Evolutionary conservation across 83 land plant genomes (phyloP).

Genomic region (Picea abies): DNA sequence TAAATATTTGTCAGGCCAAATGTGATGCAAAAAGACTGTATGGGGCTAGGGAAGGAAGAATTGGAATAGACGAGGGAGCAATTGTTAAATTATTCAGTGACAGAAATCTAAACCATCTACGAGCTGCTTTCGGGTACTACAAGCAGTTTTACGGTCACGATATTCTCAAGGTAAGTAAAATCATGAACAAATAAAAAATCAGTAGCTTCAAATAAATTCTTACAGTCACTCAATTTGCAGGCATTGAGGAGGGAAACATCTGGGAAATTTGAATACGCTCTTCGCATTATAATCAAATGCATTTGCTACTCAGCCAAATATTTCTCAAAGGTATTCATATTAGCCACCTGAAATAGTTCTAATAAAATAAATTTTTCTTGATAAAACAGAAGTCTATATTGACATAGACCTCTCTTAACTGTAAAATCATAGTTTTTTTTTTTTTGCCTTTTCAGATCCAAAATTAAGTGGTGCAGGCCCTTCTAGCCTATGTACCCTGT

Average conservation of each 20-base stretch:
- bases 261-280: conserved; percentile 48
- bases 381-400: too few relatives aligned
- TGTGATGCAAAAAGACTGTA: conserved; percentile 58
- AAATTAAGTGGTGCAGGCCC: too few relatives aligned
- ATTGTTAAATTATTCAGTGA: conserved; percentile 54
- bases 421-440: too few relatives aligned
- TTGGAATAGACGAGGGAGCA: conserved; percentile 43
- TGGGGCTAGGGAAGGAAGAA: conserved; percentile 43
- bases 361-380: too few relatives aligned
- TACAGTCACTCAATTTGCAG: too few relatives aligned
- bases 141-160: conserved; percentile 54
- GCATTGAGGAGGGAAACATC: conserved; percentile 24
- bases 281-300: conserved; percentile 40
- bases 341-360: too few relatives aligned
- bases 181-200: not conserved
- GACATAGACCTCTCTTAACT: too few relatives aligned
- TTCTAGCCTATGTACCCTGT: too few relatives aligned
- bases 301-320: conserved; percentile 42
- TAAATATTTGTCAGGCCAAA: conserved; percentile 44
- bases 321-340: conserved; percentile 43
- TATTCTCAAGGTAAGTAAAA: conserved; percentile 39
- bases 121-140: conserved; percentile 40
- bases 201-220: not conserved
- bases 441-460: too few relatives aligned
- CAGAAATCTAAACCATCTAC: conserved; percentile 57